Percentiles rank a stretch among this genome's conserved stretches.
phyloP scores from a whole-genome alignment of 345 rosid genomes.

The Eutrema heterophyllum region DNA sequence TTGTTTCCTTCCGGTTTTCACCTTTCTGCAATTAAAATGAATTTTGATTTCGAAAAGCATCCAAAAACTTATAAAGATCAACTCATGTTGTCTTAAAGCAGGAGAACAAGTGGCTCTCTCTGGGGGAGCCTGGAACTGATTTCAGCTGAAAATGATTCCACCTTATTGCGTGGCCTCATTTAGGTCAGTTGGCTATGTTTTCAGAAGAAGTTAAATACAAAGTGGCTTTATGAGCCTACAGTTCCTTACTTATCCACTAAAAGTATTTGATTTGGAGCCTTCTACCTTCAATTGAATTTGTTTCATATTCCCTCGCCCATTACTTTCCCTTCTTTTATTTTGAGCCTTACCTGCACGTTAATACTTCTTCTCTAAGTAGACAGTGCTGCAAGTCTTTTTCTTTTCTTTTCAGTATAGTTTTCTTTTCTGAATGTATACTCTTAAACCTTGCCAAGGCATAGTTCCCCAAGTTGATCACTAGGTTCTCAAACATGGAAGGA shows the following conservation, averaged over 20 bases:
- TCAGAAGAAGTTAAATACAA: slow-evolving; percentile 44
- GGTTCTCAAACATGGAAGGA: neutral
- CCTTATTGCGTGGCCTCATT: slow-evolving; percentile 98
- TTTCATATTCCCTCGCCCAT: slow-evolving; percentile 30
- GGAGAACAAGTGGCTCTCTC: slow-evolving; percentile 97
- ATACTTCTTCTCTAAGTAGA: slow-evolving; percentile 23
- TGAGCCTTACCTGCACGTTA: slow-evolving; percentile 11
- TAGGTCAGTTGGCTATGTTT: slow-evolving; percentile 97
- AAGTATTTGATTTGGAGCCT: slow-evolving; percentile 10
- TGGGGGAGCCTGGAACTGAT: slow-evolving; percentile 94
- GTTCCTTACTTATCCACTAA: slow-evolving; percentile 35
- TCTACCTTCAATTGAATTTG: slow-evolving; percentile 22
- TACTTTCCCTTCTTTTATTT: slow-evolving; percentile 18
- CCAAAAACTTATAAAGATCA: slow-evolving; percentile 32
- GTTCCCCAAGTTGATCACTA: slow-evolving; percentile 3
- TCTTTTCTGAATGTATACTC: neutral
- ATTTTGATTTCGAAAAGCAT: slow-evolving; percentile 48
- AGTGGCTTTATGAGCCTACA: slow-evolving; percentile 66
- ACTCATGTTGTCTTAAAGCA: slow-evolving; percentile 99
- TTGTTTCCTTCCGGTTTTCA: slow-evolving; percentile 48
- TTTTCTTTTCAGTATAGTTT: neutral
- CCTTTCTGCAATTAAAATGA: slow-evolving; percentile 56
- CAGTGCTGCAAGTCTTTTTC: neutral
- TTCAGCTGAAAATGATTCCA: slow-evolving; percentile 95
- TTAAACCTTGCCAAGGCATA: neutral